phyloP scores from a whole-genome alignment of 371 early-diverging fungal genomes.

The Quaeritorhiza haematococci region DNA sequence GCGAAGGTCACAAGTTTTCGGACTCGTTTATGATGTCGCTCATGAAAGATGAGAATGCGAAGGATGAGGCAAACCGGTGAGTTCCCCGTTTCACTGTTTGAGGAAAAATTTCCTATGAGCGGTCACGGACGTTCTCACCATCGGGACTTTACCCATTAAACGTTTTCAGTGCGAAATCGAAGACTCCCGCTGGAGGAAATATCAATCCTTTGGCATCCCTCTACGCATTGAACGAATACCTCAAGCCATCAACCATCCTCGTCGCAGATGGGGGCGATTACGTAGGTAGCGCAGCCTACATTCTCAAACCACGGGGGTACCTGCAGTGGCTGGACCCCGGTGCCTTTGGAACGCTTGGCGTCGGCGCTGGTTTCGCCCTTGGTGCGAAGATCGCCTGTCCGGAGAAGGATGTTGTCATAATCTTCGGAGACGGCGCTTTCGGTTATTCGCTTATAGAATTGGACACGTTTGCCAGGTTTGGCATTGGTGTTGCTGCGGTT shows the following conservation, averaged over 20 bases:
- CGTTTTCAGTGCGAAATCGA: neutral
- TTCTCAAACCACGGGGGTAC: slow-evolving; percentile 4
- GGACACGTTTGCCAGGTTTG: slow-evolving; percentile 10
- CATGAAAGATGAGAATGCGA: no score
- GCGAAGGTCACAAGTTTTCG: no score
- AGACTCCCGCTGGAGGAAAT: neutral
- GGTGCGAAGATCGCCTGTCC: slow-evolving; percentile 92
- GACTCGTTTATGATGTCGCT: no score
- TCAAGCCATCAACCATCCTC: slow-evolving; percentile 2
- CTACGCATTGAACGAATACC: slow-evolving; percentile 2
- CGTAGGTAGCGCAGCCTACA: slow-evolving; percentile 11
- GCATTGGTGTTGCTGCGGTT: neutral
- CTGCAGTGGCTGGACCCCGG: slow-evolving; percentile 50
- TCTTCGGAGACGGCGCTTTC: slow-evolving; percentile 96
- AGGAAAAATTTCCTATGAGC: no score
- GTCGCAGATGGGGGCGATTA: slow-evolving; percentile 15
- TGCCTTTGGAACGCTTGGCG: slow-evolving; percentile 97
- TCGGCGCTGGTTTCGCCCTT: slow-evolving; percentile 89
- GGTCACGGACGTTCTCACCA: no score
- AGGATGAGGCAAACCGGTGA: no score
- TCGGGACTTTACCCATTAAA: no score
- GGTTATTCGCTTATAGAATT: slow-evolving; percentile 97
- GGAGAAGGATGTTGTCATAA: slow-evolving; percentile 89
- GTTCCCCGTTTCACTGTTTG: no score
- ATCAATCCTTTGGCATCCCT: slow-evolving; percentile 7